Evolutionary conservation across 164 flowering plant species (phyloP), one percentile per base, ranked within the genome.

Genomic region (Houttuynia cordata): DNA sequence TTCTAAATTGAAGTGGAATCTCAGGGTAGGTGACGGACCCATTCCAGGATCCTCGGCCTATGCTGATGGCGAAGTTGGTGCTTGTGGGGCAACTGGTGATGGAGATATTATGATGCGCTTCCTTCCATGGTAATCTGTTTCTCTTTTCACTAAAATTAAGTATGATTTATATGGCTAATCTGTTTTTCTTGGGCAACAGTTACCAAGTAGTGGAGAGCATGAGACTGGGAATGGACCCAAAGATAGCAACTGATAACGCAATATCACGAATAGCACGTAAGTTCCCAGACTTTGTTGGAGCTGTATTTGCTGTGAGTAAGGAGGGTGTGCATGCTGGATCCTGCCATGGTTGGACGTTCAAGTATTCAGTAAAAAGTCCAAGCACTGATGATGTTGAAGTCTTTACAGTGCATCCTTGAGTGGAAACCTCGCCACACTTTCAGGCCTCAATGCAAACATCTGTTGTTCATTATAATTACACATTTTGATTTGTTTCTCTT

Each of bases 81-180:
- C 93, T 53, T 92, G 98, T 75, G 95, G 98, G 59, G 96, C 96
- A 70, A 89, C 93, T 47, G 98, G 98, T 15, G 98, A 92, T 75
- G 96, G 98, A 61, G 98, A 92, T 78, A 77, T 92, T 69, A 89
- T 92, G 98, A 92, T 92, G 98, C 91, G 98, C 68, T 92, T 92
- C 71, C 93, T 92, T 68, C 96, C 98, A 50, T 92, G 98, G 98
- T 89, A 79, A 55, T 8, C 1, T 42, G 24, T 57, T 37, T 9
- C 0, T 14, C 22, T 57, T 4, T 25, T 15, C 21, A 37, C 0
- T 34, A 25, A 25, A 37, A 14, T 25, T 37, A 14, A 24, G 10
- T 57, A 3, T 8, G 14, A 18, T 14, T 56, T 21, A 24, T 3
- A 10, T 5, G 23, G 14, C 57, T 1, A 24, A 24, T 56, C 10